Evolutionary conservation across 2,329 filamentous ascomycete genomes (phyloP).

Genomic region (Colletotrichum liaoningense): DNA sequence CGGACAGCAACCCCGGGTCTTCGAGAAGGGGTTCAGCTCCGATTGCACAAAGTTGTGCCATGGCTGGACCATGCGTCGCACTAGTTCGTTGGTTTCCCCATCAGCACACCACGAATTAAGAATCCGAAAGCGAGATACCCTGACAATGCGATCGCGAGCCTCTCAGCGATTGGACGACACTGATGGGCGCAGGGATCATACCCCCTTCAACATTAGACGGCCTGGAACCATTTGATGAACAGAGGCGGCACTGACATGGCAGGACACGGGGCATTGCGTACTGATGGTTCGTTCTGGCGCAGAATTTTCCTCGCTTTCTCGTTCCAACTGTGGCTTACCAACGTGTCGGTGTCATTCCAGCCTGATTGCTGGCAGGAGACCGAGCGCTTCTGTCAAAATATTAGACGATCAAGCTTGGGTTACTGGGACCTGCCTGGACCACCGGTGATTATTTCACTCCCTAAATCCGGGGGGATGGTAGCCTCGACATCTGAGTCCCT

Average conservation of each 20-base stretch:
- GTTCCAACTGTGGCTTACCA: neutral
- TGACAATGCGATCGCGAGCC: constrained; percentile 9
- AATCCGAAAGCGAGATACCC: constrained; percentile 27
- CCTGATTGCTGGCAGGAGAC: neutral
- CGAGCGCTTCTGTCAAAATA: neutral
- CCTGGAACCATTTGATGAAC: constrained; percentile 11
- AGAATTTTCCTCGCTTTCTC: constrained; percentile 1
- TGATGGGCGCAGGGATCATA: neutral
- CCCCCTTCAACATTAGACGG: neutral
- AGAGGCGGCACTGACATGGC: constrained; percentile 6
- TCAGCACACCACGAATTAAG: neutral
- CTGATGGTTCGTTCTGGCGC: neutral
- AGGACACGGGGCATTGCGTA: constrained; percentile 2
- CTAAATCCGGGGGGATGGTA: neutral
- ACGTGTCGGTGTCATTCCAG: neutral
- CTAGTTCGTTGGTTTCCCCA: neutral
- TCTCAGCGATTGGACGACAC: constrained; percentile 10
- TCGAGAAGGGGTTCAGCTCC: neutral
- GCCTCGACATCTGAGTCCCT: neutral
- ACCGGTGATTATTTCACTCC: neutral
- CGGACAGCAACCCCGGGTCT: neutral
- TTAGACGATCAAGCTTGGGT: neutral
- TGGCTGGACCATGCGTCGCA: neutral
- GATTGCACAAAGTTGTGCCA: constrained; percentile 27
- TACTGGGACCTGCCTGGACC: too few relatives aligned